These are phyloP conservation scores for Xylariales sp. DNA, from an alignment of 2,329 filamentous ascomycete genomes.

Conservation along the genomic window DNA sequence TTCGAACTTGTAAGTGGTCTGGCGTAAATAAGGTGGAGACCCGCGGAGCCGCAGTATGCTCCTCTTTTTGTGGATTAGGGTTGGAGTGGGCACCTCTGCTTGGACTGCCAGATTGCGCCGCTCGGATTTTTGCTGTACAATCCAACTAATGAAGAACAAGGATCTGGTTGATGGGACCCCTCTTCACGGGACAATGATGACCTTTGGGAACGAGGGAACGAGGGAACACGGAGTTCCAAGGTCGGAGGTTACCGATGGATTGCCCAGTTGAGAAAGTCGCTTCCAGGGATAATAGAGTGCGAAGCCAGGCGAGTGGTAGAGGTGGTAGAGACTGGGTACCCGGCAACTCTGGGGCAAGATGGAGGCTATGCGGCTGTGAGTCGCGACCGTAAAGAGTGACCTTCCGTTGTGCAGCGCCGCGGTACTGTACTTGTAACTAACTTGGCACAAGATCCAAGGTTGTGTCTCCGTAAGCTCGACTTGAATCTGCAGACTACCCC, in stretches of 20 bases:
- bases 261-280: conserved; percentile 6
- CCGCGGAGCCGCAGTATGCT: conserved; percentile 13
- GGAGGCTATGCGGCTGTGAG: conserved; percentile 6
- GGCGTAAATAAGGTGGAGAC: conserved; percentile 14
- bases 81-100: conserved; percentile 3
- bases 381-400: neutral
- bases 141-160: conserved; percentile 3
- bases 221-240: conserved; percentile 6
- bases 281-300: conserved; percentile 5
- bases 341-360: too few relatives aligned
- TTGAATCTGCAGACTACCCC: too few relatives aligned
- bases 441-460: conserved; percentile 7
- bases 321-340: too few relatives aligned
- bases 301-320: neutral
- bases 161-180: conserved; percentile 1
- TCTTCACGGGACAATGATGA: conserved; percentile 3
- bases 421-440: neutral
- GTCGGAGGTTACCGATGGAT: conserved; percentile 3
- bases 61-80: conserved; percentile 12
- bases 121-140: too few relatives aligned
- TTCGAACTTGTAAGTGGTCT: conserved; percentile 10
- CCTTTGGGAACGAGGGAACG: neutral
- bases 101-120: conserved; percentile 6
- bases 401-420: neutral
- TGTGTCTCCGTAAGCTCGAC: too few relatives aligned